phyloP scores from a whole-genome alignment of 495 filamentous ascomycete genomes.

The Rhypophila decipiens region DNA sequence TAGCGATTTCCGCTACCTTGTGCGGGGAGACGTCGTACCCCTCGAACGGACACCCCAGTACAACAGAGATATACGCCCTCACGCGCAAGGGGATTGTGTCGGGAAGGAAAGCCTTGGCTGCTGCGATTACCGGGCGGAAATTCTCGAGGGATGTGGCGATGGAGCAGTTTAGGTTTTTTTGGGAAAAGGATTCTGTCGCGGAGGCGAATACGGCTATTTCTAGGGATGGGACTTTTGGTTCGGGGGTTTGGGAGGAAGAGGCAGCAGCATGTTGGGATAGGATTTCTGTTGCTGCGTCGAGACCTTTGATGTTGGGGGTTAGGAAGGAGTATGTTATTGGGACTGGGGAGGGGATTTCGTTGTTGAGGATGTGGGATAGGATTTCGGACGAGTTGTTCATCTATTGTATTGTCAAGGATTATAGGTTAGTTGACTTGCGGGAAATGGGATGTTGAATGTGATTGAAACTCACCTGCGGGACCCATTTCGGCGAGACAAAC shows the following conservation, averaged over 20 bases:
- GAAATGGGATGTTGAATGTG: not conserved
- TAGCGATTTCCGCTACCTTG: conserved; percentile 77
- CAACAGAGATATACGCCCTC: conserved; percentile 91
- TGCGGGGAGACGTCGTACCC: conserved; percentile 73
- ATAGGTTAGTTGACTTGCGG: conserved; percentile 1
- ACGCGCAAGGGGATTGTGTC: conserved; percentile 49
- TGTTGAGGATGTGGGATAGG: conserved; percentile 63
- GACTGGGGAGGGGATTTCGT: conserved; percentile 55
- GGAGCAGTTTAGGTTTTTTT: conserved; percentile 85
- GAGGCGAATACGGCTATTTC: conserved; percentile 91
- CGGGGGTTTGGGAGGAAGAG: conserved; percentile 16
- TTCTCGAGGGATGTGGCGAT: conserved; percentile 74
- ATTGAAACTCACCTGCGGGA: conserved; percentile 66
- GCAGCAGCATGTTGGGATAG: conserved; percentile 30
- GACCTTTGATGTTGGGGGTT: conserved; percentile 78
- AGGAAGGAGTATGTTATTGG: conserved; percentile 90
- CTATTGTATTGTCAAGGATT: conserved; percentile 35
- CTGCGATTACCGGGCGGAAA: conserved; percentile 67
- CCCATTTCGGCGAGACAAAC: conserved; percentile 96
- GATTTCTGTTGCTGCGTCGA: conserved; percentile 48
- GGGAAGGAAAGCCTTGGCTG: conserved; percentile 51
- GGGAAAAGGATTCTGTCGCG: conserved; percentile 86
- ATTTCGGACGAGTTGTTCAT: conserved; percentile 91
- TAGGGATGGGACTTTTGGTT: conserved; percentile 32
- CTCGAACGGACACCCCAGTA: conserved; percentile 91